These are phyloP conservation scores for Metarhizium guizhouense DNA, from an alignment of 2,329 filamentous ascomycete genomes.

Conservation along the genomic window DNA sequence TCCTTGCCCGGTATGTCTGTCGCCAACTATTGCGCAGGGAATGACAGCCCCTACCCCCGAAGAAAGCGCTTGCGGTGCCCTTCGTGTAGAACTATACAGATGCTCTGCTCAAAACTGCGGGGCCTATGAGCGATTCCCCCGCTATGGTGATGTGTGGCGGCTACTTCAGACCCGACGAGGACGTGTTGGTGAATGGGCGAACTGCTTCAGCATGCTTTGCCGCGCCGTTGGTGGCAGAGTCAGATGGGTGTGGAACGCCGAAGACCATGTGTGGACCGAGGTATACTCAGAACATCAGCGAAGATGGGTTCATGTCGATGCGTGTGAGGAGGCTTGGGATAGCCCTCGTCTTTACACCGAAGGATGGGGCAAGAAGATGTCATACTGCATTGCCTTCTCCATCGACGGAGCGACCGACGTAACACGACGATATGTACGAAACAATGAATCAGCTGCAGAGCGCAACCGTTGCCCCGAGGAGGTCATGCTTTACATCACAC, in stretches of 20 bases:
- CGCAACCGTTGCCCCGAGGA: conserved; percentile 78
- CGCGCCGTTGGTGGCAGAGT: conserved; percentile 84
- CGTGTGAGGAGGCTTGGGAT: conserved; percentile 92
- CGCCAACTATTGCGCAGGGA: conserved; percentile 73
- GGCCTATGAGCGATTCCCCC: conserved; percentile 78
- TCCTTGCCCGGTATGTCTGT: conserved; percentile 69
- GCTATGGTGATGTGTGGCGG: conserved; percentile 93
- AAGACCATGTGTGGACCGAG: conserved; percentile 97
- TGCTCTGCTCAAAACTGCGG: conserved; percentile 72
- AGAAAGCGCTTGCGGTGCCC: conserved; percentile 79
- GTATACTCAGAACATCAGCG: conserved; percentile 91
- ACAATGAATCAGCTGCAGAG: conserved; percentile 61
- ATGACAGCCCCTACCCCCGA: conserved; percentile 80
- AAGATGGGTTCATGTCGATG: conserved; percentile 94
- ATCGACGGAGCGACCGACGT: conserved; percentile 70
- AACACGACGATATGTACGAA: conserved; percentile 60
- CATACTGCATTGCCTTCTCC: conserved; percentile 94
- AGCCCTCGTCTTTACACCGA: conserved; percentile 86
- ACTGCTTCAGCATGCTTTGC: conserved; percentile 98
- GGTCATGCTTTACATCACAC: conserved; percentile 81
- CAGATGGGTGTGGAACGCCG: conserved; percentile 96
- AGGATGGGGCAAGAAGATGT: conserved; percentile 94
- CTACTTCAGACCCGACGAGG: conserved; percentile 79
- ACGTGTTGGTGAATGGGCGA: conserved; percentile 91
- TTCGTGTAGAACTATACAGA: conserved; percentile 80